Evolutionary conservation across 768 basidiomycete genomes (phyloP), one percentile per base, ranked within the genome.

Genomic region (Terana coerulea): DNA sequence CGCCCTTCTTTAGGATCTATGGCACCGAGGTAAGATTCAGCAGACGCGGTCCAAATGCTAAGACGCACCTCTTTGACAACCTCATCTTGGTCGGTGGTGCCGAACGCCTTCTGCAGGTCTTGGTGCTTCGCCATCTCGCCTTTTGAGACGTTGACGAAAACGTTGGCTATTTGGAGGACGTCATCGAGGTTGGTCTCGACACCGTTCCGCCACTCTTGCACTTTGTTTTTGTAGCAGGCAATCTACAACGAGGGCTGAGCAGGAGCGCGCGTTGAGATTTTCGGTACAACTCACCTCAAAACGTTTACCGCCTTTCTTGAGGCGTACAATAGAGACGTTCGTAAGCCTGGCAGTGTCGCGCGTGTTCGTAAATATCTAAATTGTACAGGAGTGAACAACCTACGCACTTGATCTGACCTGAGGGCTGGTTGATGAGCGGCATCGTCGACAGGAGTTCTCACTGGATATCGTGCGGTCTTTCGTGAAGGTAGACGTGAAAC

Each of bases 151-250:
- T 98, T 98, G 29, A 81, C 77, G 69, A 98, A 99, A 48, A 99
- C 92, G 62, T 95, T 92, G 59, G 83, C 88, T 64, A 98, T 95
- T 69, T 99, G 97, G 39, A 98, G 77, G 33, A 99, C 92, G 61
- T 99, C 97, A 62, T 95, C 91, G 28, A 98, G 71, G 71, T 88
- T 86, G 26, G 88, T 92, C 75, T 98, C 95, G 24, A 95, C 88
- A 55, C 94, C 94, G 52, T 80, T 91, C 52, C 97, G 75, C 82
- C 86, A 99, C 67, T 97, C 95, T 60, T 95, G 91, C 24, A 99
- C 97, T 71, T 98, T 98, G 71, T 99, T 99, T 76, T 98, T 95
- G 75, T 98, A 99, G 69, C 94, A 97, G 31, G 97, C 95, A 61
- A 99, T 89, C 95, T 88, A 56, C 24, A 25, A 5, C 4, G 15